Base-by-base conservation (phyloP, 1,139 yeast species). In the Hansenula sp. region DNA sequence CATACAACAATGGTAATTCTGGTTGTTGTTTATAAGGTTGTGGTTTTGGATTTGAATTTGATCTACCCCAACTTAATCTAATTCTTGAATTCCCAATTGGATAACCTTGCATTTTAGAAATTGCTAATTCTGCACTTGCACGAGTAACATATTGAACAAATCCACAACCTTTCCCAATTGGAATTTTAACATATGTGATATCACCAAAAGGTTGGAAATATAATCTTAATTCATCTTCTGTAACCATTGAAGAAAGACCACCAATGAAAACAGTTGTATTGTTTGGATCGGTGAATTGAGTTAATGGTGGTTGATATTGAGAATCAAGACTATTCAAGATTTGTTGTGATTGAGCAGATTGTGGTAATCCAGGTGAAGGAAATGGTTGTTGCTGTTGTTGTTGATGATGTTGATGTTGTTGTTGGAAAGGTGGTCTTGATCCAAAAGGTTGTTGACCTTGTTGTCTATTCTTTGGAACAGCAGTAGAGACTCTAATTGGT, bases 211-310 rank as follows among this genome's bases (percentile, higher is more conserved):
- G 87, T 53, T 80, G 80, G 65, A 89, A 89, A 39, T 83, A 71
- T 5, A 85, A 69, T 49, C 81, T 75, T 38, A 90, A 66, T 30
- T 89, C 86, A 38, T 80, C 83, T 56, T 88, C 97, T 14, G 79
- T 71, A 22, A 87, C 89, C 39, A 81, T 79, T 18, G 82, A 70
- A 9, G 92, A 80, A 36, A 89, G 66, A 0, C 97, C 97, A 21
- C 97, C 97, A 19, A 89, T 92, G 60, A 89, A 89, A n/a, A 89
- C 96, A 0, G 97, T 89, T 12, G 96, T 87, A 60, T 88, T 89
- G 57, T 75, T 80, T 17, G 90, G 89, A 56, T 88, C 95, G 32
- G 82, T 71, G 56, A 68, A 82, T 50, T 77, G 79, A 50, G 65
- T 72, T 50, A 74, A 52, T 18, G 68, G 62, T 13, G 72, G 71